These are phyloP conservation scores for Rhizopogon rudus DNA, from an alignment of 768 basidiomycete species.

Conservation along the genomic window DNA sequence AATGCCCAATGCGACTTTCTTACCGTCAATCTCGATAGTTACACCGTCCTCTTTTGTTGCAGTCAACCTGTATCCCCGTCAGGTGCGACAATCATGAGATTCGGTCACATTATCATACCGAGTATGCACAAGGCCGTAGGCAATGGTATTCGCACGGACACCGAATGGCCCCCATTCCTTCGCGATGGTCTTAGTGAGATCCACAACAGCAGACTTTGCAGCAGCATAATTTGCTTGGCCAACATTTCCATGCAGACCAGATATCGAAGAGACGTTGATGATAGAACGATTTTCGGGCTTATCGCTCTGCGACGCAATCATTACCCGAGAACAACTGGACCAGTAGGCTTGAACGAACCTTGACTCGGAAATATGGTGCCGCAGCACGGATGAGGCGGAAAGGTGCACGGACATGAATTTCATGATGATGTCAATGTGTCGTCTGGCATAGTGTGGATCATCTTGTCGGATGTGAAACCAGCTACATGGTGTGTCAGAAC, in stretches of 20 bases:
- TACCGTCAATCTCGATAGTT: slow-evolving; percentile 74
- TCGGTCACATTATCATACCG: slow-evolving; percentile 36
- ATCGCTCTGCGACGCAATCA: slow-evolving; percentile 34
- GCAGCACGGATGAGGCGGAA: slow-evolving; percentile 82
- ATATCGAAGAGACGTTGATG: slow-evolving; percentile 76
- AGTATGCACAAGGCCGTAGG: slow-evolving; percentile 75
- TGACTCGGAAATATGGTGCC: slow-evolving; percentile 80
- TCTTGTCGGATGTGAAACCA: slow-evolving; percentile 80
- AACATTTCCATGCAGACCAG: slow-evolving; percentile 84
- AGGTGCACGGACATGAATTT: slow-evolving; percentile 82
- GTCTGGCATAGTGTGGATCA: slow-evolving; percentile 85
- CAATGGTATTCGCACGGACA: slow-evolving; percentile 78
- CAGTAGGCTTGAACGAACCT: slow-evolving; percentile 31
- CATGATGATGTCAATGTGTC: slow-evolving; percentile 74
- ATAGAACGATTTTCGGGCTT: slow-evolving; percentile 67
- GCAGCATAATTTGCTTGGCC: slow-evolving; percentile 83
- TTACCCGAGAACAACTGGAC: neutral
- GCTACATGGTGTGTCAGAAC: slow-evolving; percentile 31
- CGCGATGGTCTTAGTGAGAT: slow-evolving; percentile 79
- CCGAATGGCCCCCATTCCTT: slow-evolving; percentile 86
- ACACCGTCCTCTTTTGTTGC: slow-evolving; percentile 69
- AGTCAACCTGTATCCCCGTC: no score
- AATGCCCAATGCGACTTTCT: slow-evolving; percentile 80
- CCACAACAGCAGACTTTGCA: slow-evolving; percentile 73
- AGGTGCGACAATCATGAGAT: neutral